These are phyloP conservation scores for Epichloe festucae DNA, from an alignment of 2,329 filamentous ascomycete species.

Conservation along the genomic window DNA sequence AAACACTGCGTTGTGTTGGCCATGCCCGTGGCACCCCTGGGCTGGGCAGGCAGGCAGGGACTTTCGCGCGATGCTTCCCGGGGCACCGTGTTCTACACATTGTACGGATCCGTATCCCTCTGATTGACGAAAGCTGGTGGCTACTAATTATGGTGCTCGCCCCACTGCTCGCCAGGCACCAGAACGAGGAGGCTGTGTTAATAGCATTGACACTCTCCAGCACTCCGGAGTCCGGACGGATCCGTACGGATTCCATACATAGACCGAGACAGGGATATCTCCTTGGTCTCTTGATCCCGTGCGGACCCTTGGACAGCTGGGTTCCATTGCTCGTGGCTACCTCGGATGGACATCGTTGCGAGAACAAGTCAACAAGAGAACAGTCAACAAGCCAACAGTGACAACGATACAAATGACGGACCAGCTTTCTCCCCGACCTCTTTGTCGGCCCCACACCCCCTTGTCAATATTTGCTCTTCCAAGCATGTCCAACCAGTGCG, in stretches of 20 bases:
- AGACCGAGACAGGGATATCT: background rate
- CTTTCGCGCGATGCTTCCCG: conserved; percentile 3
- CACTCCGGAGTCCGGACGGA: too few relatives aligned
- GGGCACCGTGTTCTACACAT: background rate
- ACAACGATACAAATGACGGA: background rate
- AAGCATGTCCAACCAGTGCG: background rate
- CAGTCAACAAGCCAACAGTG: background rate
- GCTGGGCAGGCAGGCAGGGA: background rate
- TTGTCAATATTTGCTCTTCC: background rate
- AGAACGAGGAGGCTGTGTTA: background rate
- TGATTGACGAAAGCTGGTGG: background rate
- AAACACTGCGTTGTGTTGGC: too few relatives aligned
- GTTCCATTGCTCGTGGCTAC: background rate
- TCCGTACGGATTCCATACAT: too few relatives aligned
- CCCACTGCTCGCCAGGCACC: conserved; percentile 3
- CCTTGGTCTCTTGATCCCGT: background rate
- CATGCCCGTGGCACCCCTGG: background rate
- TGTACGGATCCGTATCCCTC: background rate
- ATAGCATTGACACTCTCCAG: too few relatives aligned
- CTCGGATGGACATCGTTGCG: background rate
- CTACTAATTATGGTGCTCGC: background rate
- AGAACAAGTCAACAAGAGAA: background rate
- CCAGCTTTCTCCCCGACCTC: conserved; percentile 1
- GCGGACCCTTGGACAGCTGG: background rate
- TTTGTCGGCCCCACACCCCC: conserved; percentile 3